A percentile compares a stretch with the other conserved stretches of the same genome.
Conservation (phyloP, 2,329 filamentous ascomycete species). For the Annulohypoxylon truncatum region DNA sequence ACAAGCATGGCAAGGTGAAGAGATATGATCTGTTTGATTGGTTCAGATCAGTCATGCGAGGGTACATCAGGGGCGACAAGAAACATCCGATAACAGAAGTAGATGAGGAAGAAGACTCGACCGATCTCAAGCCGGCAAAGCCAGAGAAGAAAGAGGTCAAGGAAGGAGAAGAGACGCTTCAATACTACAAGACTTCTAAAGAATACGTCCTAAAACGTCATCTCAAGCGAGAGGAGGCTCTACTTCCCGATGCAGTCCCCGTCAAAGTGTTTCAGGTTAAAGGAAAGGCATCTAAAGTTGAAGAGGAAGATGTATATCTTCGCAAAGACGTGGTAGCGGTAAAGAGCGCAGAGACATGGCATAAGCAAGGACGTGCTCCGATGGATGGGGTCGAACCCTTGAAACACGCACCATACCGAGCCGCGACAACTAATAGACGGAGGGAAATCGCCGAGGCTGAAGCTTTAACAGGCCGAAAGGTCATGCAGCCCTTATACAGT, state of each 20-base stretch:
- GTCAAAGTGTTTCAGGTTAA: constrained; percentile 80
- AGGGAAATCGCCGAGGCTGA: constrained; percentile 90
- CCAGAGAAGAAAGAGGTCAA: constrained; percentile 78
- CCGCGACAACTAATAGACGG: constrained; percentile 87
- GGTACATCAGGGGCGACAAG: constrained; percentile 68
- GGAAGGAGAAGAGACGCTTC: constrained; percentile 83
- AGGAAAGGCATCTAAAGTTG: constrained; percentile 77
- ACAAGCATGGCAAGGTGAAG: constrained; percentile 80
- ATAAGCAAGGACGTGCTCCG: constrained; percentile 90
- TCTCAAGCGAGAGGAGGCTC: constrained; percentile 89
- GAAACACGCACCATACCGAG: constrained; percentile 89
- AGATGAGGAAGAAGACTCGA: constrained; percentile 83
- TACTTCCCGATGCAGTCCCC: constrained; percentile 74
- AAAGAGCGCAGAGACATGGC: constrained; percentile 95
- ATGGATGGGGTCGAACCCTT: constrained; percentile 77
- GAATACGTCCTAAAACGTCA: constrained; percentile 89
- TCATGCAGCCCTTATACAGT: constrained; percentile 87
- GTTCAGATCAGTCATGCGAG: constrained; percentile 84
- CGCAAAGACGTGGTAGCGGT: constrained; percentile 85
- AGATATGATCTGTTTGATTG: constrained; percentile 85
- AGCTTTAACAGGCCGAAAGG: constrained; percentile 81
- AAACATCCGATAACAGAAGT: constrained; percentile 71
- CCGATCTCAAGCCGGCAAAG: constrained; percentile 78
- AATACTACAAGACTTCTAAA: constrained; percentile 86
- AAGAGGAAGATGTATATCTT: constrained; percentile 82